Percentiles rank a stretch among this genome's conserved stretches.
Evolutionary conservation across 306 rosid genomes (phyloP).

Genomic region (Chamaecrista fasciculata): DNA sequence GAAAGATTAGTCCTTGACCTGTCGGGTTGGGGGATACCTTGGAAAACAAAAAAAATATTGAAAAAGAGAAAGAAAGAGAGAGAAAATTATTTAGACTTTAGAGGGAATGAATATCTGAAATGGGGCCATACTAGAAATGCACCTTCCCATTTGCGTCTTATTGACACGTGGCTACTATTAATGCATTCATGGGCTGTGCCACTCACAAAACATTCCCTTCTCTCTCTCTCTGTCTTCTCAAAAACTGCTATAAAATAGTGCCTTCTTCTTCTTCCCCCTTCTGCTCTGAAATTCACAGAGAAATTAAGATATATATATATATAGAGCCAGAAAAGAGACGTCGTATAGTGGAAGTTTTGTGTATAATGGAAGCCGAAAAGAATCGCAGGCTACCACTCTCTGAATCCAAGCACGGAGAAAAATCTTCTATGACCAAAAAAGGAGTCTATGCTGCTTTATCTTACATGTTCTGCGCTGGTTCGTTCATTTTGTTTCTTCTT

Average conservation of each 20-base stretch:
- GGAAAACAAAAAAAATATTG: no score
- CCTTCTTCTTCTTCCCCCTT: no score
- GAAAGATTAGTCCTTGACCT: no score
- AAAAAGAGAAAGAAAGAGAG: background rate
- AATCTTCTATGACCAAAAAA: conserved; percentile 46
- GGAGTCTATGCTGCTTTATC: conserved; percentile 69
- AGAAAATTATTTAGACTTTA: no score
- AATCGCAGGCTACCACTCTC: conserved; percentile 38
- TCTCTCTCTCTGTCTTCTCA: background rate
- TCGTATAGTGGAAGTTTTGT: no score
- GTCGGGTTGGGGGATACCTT: no score
- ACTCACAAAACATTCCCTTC: conserved; percentile 9
- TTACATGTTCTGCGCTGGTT: conserved; percentile 72
- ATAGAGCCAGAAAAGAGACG: background rate
- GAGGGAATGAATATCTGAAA: background rate
- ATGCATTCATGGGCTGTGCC: conserved; percentile 6
- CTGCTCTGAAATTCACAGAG: background rate
- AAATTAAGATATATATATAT: background rate
- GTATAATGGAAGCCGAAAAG: conserved; percentile 41
- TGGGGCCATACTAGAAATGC: background rate
- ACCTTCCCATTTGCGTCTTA: no score
- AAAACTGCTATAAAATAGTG: conserved; percentile 10
- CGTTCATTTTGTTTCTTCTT: background rate
- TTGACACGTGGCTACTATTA: background rate
- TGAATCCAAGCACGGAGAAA: conserved; percentile 15